Conservation (phyloP, 1,139 yeast species). For the Geotrichum citri-aurantii region DNA sequence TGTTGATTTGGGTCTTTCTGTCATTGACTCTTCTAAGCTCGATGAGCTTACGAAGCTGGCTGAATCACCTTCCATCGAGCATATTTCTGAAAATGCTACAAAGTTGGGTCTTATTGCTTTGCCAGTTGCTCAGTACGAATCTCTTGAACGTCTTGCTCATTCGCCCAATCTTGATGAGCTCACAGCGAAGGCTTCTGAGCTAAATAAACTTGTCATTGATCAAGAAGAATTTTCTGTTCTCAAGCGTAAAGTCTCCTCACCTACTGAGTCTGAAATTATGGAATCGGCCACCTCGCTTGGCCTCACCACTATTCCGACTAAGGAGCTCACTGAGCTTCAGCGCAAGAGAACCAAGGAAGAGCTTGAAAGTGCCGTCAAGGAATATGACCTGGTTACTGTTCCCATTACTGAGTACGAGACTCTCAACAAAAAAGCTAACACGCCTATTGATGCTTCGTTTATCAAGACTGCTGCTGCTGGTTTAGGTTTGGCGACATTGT, state of each 20-base stretch:
- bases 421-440: constrained; percentile 5
- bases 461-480: constrained; percentile 29
- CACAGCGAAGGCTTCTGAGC: constrained; percentile 12
- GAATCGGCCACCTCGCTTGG: constrained; percentile 29
- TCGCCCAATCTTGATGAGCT: constrained; percentile 29
- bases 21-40: background rate
- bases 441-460: constrained; percentile 16
- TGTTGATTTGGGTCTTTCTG: constrained; percentile 28
- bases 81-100: constrained; percentile 22
- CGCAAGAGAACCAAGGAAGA: constrained; percentile 32
- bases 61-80: constrained; percentile 18
- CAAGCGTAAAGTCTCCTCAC: constrained; percentile 20
- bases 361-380: constrained; percentile 21
- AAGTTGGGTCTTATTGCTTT: constrained; percentile 26
- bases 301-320: constrained; percentile 26
- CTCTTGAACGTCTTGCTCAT: constrained; percentile 25
- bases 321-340: constrained; percentile 25
- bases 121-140: constrained; percentile 23
- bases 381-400: constrained; percentile 8
- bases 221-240: constrained; percentile 25
- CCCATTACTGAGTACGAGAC: constrained; percentile 3
- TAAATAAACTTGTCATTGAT: background rate
- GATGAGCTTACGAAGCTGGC: constrained; percentile 18
- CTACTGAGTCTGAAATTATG: constrained; percentile 23
- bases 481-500: constrained; percentile 24